These are phyloP conservation scores for Hypoxylon rubiginosum DNA, from an alignment of 2,329 filamentous ascomycete genomes.

Conservation along the genomic window DNA sequence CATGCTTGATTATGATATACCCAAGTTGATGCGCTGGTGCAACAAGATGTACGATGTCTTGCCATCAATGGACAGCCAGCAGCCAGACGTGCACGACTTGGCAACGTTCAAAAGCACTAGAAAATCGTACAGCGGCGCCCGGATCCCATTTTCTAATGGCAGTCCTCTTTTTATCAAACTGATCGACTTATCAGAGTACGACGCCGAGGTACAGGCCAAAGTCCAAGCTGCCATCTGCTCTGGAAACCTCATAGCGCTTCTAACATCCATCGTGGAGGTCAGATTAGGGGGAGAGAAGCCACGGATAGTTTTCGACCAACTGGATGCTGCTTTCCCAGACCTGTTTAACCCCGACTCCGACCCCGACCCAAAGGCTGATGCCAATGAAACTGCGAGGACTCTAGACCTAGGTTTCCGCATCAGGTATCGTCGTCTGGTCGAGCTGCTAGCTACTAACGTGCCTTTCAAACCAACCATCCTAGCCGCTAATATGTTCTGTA, in stretches of 20 bases:
- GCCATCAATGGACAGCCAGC: slow-evolving; percentile 23
- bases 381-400: slow-evolving; percentile 8
- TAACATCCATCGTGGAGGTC: slow-evolving; percentile 40
- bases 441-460: slow-evolving; percentile 29
- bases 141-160: slow-evolving; percentile 35
- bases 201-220: slow-evolving; percentile 21
- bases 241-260: slow-evolving; percentile 48
- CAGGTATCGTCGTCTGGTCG: slow-evolving; percentile 43
- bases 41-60: slow-evolving; percentile 39
- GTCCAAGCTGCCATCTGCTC: slow-evolving; percentile 36
- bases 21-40: slow-evolving; percentile 46
- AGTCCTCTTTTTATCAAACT: slow-evolving; percentile 37
- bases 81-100: slow-evolving; percentile 31
- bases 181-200: slow-evolving; percentile 31
- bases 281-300: slow-evolving; percentile 17
- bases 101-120: slow-evolving; percentile 32
- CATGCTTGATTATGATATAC: slow-evolving; percentile 48
- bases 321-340: slow-evolving; percentile 45
- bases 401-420: slow-evolving; percentile 46
- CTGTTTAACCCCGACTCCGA: slow-evolving; percentile 26
- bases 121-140: slow-evolving; percentile 39
- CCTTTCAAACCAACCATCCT: slow-evolving; percentile 33
- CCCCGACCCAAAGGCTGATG: neutral
- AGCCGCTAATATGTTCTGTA: slow-evolving; percentile 47
- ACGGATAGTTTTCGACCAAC: slow-evolving; percentile 39